phyloP scores from a whole-genome alignment of 2,329 filamentous ascomycete genomes.

The Monilinia fructigena region DNA sequence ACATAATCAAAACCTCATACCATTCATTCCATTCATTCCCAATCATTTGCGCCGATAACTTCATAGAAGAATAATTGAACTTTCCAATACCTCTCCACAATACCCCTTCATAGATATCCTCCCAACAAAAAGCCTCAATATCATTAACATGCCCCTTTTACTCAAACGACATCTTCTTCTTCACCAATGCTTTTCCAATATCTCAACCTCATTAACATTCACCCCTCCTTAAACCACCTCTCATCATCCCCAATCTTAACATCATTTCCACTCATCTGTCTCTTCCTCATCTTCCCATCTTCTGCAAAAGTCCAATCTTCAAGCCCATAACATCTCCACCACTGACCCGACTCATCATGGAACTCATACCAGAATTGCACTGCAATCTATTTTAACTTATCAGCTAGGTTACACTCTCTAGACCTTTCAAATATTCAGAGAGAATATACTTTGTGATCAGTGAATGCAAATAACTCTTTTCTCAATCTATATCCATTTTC shows the following conservation, averaged over 20 bases:
- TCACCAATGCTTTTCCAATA: constrained; percentile 67
- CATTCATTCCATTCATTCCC: neutral
- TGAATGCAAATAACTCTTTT: constrained; percentile 81
- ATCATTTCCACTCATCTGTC: constrained; percentile 75
- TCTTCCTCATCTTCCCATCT: constrained; percentile 69
- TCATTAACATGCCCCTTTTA: neutral
- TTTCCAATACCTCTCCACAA: neutral
- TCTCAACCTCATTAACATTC: constrained; percentile 65
- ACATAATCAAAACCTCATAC: neutral
- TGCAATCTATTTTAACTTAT: constrained; percentile 55
- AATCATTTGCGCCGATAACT: neutral
- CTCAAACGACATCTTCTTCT: neutral
- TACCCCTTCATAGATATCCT: too few relatives aligned
- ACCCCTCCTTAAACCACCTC: constrained; percentile 69
- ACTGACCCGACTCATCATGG: constrained; percentile 69
- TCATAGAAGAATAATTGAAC: neutral
- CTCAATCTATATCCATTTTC: constrained; percentile 72
- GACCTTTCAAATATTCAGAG: neutral
- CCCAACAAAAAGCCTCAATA: too few relatives aligned
- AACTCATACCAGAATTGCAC: constrained; percentile 81
- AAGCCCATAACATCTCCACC: constrained; percentile 85
- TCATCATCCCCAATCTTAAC: constrained; percentile 60
- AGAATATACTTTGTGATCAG: constrained; percentile 55
- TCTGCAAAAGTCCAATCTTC: constrained; percentile 76
- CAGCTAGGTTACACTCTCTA: neutral